Base-by-base conservation (phyloP, 108 stramenopile genomes). In the Schizochytrium sp. region DNA sequence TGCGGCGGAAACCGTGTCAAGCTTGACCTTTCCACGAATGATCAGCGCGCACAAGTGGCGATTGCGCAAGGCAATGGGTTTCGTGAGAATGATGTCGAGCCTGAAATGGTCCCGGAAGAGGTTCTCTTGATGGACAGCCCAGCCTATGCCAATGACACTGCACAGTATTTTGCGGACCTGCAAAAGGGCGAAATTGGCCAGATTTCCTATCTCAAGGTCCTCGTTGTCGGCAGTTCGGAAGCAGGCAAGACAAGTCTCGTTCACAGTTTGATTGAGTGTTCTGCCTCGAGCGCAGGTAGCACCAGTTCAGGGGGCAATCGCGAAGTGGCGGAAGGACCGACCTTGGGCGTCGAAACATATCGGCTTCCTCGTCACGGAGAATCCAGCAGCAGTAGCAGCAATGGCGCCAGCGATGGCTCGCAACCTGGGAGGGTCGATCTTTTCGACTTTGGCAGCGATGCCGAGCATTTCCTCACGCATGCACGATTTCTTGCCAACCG, bases 201-300 rank as follows among this genome's bases (percentile, higher is more conserved):
- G 2, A 23, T 69, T 18, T 69, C 63, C 25, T 69, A 69, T 18
- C 63, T 83, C 76, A 83, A 83, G 51, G 76, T 83, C 6, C 51
- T 83, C 23, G 76, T 83, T 3, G 76, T 83, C 1, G 76, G 76
- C 0, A 47, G 48, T 34, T 14, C 45, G 19, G 45, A 12, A 10
- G 76, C 76, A 16, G 76, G 76, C 48, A 83, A 83, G 76, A 83
- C 76, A 12, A 83, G 76, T 53, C 45, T 83, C 28, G 51, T 53
- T 0, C 45, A 4, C n/a, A 16, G 43, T 6, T 23, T 83, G 10
- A 6, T 69, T 8, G 63, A 69, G 0, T 12, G 25, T 18, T 23
- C 10, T 69, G 63, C 63, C 12, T 69, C 63, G 55, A 16, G 14
- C 14, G 55, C 55, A 8, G 55, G 55, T 8, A 57, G 55, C 55